Evolutionary conservation across 192 early-diverging fungal genomes (phyloP).

Genomic region (Coemansia sp.): DNA sequence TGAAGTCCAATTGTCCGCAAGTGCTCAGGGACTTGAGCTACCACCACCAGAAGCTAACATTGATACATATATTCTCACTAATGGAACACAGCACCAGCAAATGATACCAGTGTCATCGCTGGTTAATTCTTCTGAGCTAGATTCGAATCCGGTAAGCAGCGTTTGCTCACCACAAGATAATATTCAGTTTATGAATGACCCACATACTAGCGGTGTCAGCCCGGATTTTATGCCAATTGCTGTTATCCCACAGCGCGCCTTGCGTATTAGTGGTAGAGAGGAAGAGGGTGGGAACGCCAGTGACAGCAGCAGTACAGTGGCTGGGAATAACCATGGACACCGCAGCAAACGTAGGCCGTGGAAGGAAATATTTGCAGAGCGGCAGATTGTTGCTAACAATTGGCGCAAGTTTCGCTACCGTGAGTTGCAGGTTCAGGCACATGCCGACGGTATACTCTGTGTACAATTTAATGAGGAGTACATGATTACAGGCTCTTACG

Average conservation of each 20-base stretch:
- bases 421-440: conserved; percentile 65
- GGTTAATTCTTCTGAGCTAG: conserved; percentile 35
- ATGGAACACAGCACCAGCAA: conserved; percentile 1
- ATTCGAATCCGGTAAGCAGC: conserved; percentile 43
- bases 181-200: conserved; percentile 35
- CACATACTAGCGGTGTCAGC: background rate
- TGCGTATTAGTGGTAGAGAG: conserved; percentile 3
- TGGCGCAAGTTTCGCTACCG: conserved; percentile 84
- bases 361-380: conserved; percentile 95
- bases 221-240: background rate
- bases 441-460: conserved; percentile 88
- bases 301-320: conserved; percentile 31
- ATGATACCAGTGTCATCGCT: conserved; percentile 50
- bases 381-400: conserved; percentile 87
- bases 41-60: conserved; percentile 18
- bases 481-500: conserved; percentile 86
- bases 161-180: conserved; percentile 46
- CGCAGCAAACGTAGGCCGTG: conserved; percentile 65
- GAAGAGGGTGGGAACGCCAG: conserved; percentile 26
- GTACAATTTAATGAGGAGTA: conserved; percentile 84
- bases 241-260: background rate
- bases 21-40: conserved; percentile 12
- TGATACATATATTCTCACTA: conserved; percentile 14
- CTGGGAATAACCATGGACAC: conserved; percentile 8
- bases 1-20: background rate